Conservation (phyloP, 352 stramenopile species). For the Phytophthora aleatoria region DNA sequence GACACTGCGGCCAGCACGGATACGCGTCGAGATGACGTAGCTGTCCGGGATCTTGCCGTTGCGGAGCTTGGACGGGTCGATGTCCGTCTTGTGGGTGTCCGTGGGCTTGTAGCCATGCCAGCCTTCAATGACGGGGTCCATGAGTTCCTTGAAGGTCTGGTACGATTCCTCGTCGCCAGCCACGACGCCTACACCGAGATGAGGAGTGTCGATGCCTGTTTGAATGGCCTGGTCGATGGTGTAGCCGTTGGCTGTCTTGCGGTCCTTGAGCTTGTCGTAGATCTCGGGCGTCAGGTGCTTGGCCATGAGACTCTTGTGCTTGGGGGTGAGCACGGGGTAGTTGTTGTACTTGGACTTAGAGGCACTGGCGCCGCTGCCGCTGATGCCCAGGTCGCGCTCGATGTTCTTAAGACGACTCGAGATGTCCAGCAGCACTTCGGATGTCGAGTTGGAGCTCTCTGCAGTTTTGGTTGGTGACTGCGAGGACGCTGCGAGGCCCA, state of each 20-base stretch:
- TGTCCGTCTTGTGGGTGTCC: constrained; percentile 73
- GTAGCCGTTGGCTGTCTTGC: constrained; percentile 68
- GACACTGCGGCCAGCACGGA: constrained; percentile 86
- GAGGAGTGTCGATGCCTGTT: constrained; percentile 69
- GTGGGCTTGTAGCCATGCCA: constrained; percentile 75
- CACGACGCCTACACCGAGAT: constrained; percentile 74
- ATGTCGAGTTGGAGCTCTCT: constrained; percentile 55
- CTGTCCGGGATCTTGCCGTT: constrained; percentile 65
- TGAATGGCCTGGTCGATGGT: constrained; percentile 86
- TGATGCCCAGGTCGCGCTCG: constrained; percentile 66
- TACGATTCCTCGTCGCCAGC: constrained; percentile 88
- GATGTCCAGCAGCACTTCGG: constrained; percentile 68
- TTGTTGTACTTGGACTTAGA: constrained; percentile 56
- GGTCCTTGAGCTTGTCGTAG: constrained; percentile 70
- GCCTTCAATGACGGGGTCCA: constrained; percentile 81
- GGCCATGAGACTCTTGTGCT: constrained; percentile 76
- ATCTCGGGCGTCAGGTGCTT: constrained; percentile 81
- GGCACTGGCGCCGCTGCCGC: constrained; percentile 7
- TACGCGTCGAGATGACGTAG: constrained; percentile 90
- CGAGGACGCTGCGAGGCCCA: constrained; percentile 58
- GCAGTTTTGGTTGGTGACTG: constrained; percentile 41
- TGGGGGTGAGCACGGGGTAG: constrained; percentile 80
- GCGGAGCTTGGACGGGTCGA: constrained; percentile 67
- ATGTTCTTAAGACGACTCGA: constrained; percentile 66
- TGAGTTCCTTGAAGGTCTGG: constrained; percentile 73